These are phyloP conservation scores for Penicillium flavigenum DNA, from an alignment of 495 filamentous ascomycete genomes.

Conservation along the genomic window DNA sequence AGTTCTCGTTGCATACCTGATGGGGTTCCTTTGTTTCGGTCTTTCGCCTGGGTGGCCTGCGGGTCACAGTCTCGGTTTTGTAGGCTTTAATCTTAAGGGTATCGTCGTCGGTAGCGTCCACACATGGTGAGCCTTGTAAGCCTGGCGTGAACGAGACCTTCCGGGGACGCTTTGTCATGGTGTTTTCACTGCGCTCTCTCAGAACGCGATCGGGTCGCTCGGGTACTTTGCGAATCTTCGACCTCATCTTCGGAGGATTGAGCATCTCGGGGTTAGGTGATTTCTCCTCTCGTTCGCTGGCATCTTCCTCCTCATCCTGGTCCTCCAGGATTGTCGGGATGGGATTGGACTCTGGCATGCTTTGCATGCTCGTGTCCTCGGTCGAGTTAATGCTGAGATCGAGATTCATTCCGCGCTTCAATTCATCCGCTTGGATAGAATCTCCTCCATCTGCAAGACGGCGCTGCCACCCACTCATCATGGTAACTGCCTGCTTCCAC, in stretches of 20 bases:
- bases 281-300: constrained; percentile 31
- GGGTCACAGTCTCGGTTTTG: constrained; percentile 37
- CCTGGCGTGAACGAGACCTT: constrained; percentile 49
- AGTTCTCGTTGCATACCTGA: constrained; percentile 33
- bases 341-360: constrained; percentile 38
- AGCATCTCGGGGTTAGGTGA: constrained; percentile 29
- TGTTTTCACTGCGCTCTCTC: constrained; percentile 47
- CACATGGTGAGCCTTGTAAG: constrained; percentile 37
- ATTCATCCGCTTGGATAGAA: constrained; percentile 78
- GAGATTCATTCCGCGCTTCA: constrained; percentile 71
- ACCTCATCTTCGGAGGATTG: constrained; percentile 13
- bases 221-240: constrained; percentile 27
- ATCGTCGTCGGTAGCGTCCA: constrained; percentile 32
- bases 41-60: constrained; percentile 35
- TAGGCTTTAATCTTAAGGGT: constrained; percentile 42
- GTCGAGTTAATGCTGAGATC: constrained; percentile 57
- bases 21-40: constrained; percentile 32
- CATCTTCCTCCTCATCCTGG: constrained; percentile 49
- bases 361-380: constrained; percentile 40
- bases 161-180: constrained; percentile 34
- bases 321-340: constrained; percentile 55
- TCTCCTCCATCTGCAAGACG: constrained; percentile 76
- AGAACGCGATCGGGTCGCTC: constrained; percentile 38
- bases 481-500: constrained; percentile 82
- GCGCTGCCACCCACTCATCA: constrained; percentile 93